Evolutionary conservation across 139 green algal species (phyloP).

Genomic region (Closterium sp.): DNA sequence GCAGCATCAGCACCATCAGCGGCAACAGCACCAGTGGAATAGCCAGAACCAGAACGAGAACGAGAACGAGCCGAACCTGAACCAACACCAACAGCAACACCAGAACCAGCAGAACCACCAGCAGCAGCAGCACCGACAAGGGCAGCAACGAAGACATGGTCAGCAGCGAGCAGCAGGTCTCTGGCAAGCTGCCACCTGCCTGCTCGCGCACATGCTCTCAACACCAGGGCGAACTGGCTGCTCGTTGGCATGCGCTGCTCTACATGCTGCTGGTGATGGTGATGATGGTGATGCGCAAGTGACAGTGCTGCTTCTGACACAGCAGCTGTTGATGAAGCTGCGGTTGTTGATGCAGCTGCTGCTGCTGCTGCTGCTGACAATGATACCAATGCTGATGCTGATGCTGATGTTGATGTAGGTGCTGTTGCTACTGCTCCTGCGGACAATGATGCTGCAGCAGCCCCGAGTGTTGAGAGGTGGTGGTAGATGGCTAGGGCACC

Average conservation of each 20-base stretch:
- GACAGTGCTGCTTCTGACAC: neutral
- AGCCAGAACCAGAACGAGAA: neutral
- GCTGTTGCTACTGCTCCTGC: too few species aligned
- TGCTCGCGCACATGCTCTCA: neutral
- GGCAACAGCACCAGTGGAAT: neutral
- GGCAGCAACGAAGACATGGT: neutral
- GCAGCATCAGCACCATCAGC: neutral
- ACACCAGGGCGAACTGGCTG: neutral
- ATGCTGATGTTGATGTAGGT: too few species aligned
- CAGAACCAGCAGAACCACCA: neutral
- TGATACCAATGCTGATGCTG: too few species aligned
- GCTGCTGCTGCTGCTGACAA: neutral
- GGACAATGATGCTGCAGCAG: too few species aligned
- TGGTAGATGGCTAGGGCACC: too few species aligned
- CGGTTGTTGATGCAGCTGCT: neutral
- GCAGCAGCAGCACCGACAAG: neutral
- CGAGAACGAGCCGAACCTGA: neutral
- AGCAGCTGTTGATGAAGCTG: neutral
- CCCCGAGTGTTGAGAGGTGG: too few species aligned
- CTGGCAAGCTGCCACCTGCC: conserved; percentile 7
- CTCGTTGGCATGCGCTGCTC: neutral
- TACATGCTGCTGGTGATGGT: neutral
- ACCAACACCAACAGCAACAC: too few species aligned
- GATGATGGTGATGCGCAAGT: neutral
- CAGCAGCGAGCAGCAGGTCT: neutral